Base-by-base conservation (phyloP, 2,329 filamentous ascomycete species). In the Metarhizium album region DNA sequence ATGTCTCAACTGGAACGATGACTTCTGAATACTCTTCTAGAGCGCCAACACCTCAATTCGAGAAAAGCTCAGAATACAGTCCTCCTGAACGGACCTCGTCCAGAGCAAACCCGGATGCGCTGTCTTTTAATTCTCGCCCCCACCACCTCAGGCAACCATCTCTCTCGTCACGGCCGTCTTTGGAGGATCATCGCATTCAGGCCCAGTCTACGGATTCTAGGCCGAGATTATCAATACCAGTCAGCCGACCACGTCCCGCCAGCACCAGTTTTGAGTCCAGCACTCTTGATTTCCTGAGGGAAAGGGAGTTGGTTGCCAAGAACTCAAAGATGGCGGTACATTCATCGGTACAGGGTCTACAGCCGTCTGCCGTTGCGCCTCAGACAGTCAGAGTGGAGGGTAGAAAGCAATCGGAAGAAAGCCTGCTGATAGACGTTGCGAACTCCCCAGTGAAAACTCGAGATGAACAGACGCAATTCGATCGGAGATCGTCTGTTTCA, bases 191-290 rank as follows among this genome's bases (percentile, higher is more conserved):
- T 52, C 61, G 42, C 53, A 58, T 40, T 52, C 58, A 47, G 38
- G 52, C 45, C n/a, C 49, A 55, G n/a, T 14, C 47, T 11, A 45
- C 45, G 11, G 60, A 66, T 31, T 52, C 59, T 16, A 47, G 53
- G 24, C 31, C 49, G 48, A 58, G 59, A 16, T 49, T 59, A 38
- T 59, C 55, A 57, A 35, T 72, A 67, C 45, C 69, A 71, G 45
- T 58, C 18, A 54, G 59, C 5, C 82, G 84, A 54, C 76, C 81
- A 49, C 79, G 91, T 45, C 91, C 91, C 2, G 75, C 82, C 1
- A 96, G 90, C 64, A 87, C 87, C 33, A 88, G 90, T 63, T 77
- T 95, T 3, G 86, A 90, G 58, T 86, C 86, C 0, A 90, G 86
- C 61, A 74, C 66, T 5, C 55, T 93, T 48, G 90, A 95, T 53